Evolutionary conservation across 139 green algal genomes (phyloP).

Genomic region (Bryopsis sp.): DNA sequence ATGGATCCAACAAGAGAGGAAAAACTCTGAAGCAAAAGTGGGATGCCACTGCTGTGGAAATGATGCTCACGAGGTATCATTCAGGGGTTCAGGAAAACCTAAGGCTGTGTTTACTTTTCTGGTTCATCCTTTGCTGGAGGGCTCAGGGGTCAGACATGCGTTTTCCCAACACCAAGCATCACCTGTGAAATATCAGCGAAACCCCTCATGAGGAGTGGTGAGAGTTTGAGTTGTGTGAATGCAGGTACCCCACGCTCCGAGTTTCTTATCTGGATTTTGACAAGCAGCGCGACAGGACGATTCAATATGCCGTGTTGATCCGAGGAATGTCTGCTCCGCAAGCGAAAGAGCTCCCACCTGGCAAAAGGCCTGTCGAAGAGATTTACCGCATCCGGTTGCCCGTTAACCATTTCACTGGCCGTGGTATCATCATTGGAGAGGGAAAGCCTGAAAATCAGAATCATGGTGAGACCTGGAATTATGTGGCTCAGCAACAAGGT

Average conservation of each 20-base stretch:
- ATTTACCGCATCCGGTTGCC: slow-evolving; percentile 48
- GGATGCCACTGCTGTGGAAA: slow-evolving; percentile 12
- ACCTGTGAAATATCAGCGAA: no score
- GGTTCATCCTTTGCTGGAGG: neutral
- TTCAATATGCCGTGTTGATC: slow-evolving; percentile 13
- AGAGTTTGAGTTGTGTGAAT: neutral
- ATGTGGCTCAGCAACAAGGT: no score
- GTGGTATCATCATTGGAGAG: slow-evolving; percentile 64
- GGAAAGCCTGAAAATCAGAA: slow-evolving; percentile 92
- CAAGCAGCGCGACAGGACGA: neutral
- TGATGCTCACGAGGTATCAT: neutral
- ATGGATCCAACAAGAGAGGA: slow-evolving; percentile 5
- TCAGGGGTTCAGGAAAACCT: no score
- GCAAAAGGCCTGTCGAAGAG: slow-evolving; percentile 8
- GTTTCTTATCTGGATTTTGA: slow-evolving; percentile 11
- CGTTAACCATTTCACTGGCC: slow-evolving; percentile 24
- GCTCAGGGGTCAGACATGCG: no score
- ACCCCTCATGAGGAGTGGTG: no score
- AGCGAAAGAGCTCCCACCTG: no score
- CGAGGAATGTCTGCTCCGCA: neutral
- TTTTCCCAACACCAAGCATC: no score
- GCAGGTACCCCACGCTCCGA: slow-evolving; percentile 13
- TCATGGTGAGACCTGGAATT: slow-evolving; percentile 25
- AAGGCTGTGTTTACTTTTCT: no score
- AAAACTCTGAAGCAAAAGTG: neutral